These are phyloP conservation scores for Melampsora americana DNA, from an alignment of 1,284 basidiomycete genomes.

Conservation along the genomic window DNA sequence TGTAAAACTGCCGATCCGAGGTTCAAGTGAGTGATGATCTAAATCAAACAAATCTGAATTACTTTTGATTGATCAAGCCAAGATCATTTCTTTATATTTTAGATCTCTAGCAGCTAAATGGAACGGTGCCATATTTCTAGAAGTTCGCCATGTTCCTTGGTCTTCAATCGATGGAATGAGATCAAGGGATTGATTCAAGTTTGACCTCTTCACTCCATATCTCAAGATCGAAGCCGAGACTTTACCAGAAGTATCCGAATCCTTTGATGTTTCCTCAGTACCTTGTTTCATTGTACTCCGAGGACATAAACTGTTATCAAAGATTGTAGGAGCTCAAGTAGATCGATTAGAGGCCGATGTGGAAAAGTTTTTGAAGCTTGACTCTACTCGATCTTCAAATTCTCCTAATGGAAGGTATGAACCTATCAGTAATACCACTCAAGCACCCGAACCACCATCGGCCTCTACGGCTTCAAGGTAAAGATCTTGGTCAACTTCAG, in stretches of 20 bases:
- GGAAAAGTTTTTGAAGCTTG: slow-evolving; percentile 35
- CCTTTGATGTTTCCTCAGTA: slow-evolving; percentile 87
- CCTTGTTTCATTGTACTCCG: slow-evolving; percentile 80
- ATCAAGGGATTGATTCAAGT: neutral
- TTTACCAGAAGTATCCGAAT: slow-evolving; percentile 83
- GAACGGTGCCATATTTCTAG: slow-evolving; percentile 19
- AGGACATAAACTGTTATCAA: slow-evolving; percentile 80
- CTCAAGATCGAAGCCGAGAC: slow-evolving; percentile 81
- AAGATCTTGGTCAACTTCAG: neutral
- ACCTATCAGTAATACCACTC: slow-evolving; percentile 20
- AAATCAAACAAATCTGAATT: neutral
- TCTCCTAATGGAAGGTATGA: slow-evolving; percentile 16
- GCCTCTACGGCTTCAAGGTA: slow-evolving; percentile 10
- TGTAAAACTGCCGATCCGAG: slow-evolving; percentile 58
- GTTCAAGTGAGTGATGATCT: neutral
- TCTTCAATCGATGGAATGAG: neutral
- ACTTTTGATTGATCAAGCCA: slow-evolving; percentile 57
- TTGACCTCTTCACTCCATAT: neutral
- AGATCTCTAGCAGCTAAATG: slow-evolving; percentile 23
- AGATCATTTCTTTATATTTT: slow-evolving; percentile 58
- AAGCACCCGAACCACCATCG: slow-evolving; percentile 17
- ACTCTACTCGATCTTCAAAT: neutral
- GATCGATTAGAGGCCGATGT: slow-evolving; percentile 59
- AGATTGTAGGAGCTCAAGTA: slow-evolving; percentile 79
- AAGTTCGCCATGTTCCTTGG: slow-evolving; percentile 17